Conservation (phyloP, 2,329 filamentous ascomycete species). For the Cordyceps pruinosa region DNA sequence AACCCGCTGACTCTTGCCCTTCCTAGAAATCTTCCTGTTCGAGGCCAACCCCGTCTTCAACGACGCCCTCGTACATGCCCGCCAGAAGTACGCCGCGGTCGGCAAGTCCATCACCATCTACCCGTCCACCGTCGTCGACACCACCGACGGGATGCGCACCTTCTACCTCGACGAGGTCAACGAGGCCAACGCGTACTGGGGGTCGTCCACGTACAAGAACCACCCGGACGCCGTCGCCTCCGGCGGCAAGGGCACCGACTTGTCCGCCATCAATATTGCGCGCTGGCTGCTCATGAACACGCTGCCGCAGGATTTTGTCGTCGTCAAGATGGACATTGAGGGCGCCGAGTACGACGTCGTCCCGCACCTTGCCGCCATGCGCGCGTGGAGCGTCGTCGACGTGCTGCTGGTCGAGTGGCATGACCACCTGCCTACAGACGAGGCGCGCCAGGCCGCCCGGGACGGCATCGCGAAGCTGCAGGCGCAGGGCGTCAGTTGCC, state of each 20-base stretch:
- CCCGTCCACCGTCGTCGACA: conserved; percentile 14
- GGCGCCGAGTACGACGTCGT: conserved; percentile 14
- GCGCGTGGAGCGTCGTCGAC: conserved; percentile 12
- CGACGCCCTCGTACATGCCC: conserved; percentile 5
- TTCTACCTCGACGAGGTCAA: conserved; percentile 15
- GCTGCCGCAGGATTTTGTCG: conserved; percentile 15
- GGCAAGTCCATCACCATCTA: conserved; percentile 11
- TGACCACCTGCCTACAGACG: neutral
- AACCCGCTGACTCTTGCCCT: neutral
- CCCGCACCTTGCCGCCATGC: conserved; percentile 11
- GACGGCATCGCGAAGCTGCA: neutral
- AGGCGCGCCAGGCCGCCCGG: neutral
- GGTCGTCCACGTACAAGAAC: conserved; percentile 13
- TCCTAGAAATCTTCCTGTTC: conserved; percentile 14
- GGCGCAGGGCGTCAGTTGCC: neutral
- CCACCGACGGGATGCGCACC: conserved; percentile 11
- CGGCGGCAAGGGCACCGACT: conserved; percentile 12
- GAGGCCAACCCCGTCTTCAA: conserved; percentile 15
- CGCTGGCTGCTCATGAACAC: conserved; percentile 16
- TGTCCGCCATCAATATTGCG: conserved; percentile 12
- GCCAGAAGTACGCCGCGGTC: neutral
- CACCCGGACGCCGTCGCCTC: conserved; percentile 13
- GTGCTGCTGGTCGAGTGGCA: conserved; percentile 13
- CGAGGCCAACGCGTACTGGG: conserved; percentile 11
- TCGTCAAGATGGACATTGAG: conserved; percentile 17